Evolutionary conservation across 345 rosid species (phyloP).

Genomic region (Aethionema arabicum): DNA sequence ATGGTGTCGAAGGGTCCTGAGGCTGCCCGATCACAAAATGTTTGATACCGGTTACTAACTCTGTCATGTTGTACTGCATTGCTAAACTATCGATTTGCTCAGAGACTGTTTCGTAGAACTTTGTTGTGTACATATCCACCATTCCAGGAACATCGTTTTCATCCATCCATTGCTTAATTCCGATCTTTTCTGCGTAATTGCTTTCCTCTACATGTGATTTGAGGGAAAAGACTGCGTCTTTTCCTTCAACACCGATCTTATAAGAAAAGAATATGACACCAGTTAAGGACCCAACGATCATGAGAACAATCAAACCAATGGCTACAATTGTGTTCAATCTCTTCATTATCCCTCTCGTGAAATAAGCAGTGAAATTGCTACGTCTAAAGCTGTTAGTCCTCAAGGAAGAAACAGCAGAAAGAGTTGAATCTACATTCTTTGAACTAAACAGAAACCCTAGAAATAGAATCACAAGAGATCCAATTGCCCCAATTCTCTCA

Average conservation of each 20-base stretch:
- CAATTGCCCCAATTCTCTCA: slow-evolving; percentile 65
- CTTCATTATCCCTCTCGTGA: slow-evolving; percentile 76
- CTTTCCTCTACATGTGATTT: slow-evolving; percentile 83
- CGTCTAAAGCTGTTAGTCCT: slow-evolving; percentile 68
- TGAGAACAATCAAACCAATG: slow-evolving; percentile 74
- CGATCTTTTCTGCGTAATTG: slow-evolving; percentile 85
- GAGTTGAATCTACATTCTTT: slow-evolving; percentile 59
- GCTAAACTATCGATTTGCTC: slow-evolving; percentile 81
- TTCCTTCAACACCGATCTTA: slow-evolving; percentile 91
- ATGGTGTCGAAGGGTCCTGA: slow-evolving; percentile 46
- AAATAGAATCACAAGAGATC: slow-evolving; percentile 62
- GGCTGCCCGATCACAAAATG: slow-evolving; percentile 67
- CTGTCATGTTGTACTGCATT: slow-evolving; percentile 92
- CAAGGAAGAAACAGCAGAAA: slow-evolving; percentile 69
- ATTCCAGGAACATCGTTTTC: slow-evolving; percentile 90
- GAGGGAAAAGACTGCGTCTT: slow-evolving; percentile 73
- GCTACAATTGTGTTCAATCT: slow-evolving; percentile 75
- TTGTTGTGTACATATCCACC: slow-evolving; percentile 73
- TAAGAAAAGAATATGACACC: slow-evolving; percentile 84
- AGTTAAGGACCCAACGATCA: slow-evolving; percentile 69
- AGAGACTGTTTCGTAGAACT: slow-evolving; percentile 66
- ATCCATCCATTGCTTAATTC: slow-evolving; percentile 87
- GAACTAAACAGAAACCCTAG: slow-evolving; percentile 65
- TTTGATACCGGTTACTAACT: slow-evolving; percentile 79
- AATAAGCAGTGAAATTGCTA: slow-evolving; percentile 54